A percentile compares a stretch with the other conserved stretches of the same genome.
Conservation (phyloP, 2,329 filamentous ascomycete genomes). For the Elsinoe ampelina region DNA sequence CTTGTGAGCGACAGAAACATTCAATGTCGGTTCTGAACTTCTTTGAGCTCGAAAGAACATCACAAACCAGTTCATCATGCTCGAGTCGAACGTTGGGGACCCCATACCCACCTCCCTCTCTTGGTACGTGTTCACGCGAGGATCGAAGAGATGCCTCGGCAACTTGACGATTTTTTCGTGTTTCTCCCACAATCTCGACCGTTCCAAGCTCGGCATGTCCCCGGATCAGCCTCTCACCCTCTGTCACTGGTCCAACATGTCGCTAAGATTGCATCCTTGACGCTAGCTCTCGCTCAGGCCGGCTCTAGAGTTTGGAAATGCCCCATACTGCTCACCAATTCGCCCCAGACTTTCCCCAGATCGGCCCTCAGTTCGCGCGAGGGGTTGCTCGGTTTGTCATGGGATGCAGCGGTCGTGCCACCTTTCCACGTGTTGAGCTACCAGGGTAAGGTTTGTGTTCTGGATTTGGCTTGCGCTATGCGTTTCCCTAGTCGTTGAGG, state of each 20-base stretch:
- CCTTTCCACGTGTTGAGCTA: background rate
- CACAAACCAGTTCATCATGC: background rate
- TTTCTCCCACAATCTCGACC: background rate
- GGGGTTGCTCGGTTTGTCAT: background rate
- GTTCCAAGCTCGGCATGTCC: background rate
- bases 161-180: background rate
- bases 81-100: background rate
- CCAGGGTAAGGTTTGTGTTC: background rate
- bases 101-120: background rate
- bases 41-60: background rate
- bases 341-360: slow-evolving; percentile 7
- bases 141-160: slow-evolving; percentile 1
- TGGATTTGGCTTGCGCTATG: background rate
- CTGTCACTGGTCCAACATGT: slow-evolving; percentile 1
- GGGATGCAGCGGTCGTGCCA: background rate
- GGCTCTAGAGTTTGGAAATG: background rate
- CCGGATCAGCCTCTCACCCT: background rate
- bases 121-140: background rate
- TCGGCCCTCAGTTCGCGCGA: background rate
- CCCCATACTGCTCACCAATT: background rate
- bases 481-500: background rate
- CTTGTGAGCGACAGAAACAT: background rate
- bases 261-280: slow-evolving; percentile 7
- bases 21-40: background rate
- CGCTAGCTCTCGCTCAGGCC: slow-evolving; percentile 3